A percentile compares a stretch with the other conserved stretches of the same genome.
phyloP scores from a whole-genome alignment of 805 yeast species.

The Saturnispora mendoncae region DNA sequence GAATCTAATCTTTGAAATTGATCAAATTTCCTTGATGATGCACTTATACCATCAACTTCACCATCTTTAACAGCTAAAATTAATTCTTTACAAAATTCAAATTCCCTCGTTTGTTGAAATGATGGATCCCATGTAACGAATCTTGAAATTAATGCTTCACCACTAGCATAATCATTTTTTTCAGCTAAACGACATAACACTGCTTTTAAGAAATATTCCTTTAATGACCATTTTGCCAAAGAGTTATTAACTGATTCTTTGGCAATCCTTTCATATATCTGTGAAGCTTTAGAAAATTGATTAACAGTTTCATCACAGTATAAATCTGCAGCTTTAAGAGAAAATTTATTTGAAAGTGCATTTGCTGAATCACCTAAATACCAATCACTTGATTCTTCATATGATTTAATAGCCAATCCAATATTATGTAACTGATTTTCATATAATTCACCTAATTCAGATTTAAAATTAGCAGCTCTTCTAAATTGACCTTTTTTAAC shows the following conservation, averaged over 20 bases:
- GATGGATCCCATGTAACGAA: constrained; percentile 65
- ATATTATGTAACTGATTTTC: constrained; percentile 66
- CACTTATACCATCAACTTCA: constrained; percentile 67
- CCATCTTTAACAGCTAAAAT: constrained; percentile 71
- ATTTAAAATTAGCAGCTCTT: constrained; percentile 88
- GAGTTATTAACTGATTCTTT: constrained; percentile 65
- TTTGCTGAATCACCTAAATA: constrained; percentile 88
- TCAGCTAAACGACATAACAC: constrained; percentile 76
- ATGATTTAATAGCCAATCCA: constrained; percentile 62
- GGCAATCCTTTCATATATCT: constrained; percentile 69
- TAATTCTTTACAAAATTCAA: constrained; percentile 53
- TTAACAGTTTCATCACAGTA: constrained; percentile 55
- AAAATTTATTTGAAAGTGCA: constrained; percentile 82
- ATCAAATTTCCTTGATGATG: constrained; percentile 72
- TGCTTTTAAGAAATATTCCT: constrained; percentile 83
- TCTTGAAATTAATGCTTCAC: constrained; percentile 57
- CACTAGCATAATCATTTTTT: constrained; percentile 74
- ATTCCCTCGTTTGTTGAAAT: constrained; percentile 71
- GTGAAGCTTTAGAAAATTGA: constrained; percentile 68
- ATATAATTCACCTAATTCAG: constrained; percentile 81
- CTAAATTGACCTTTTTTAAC: constrained; percentile 91
- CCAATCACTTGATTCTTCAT: constrained; percentile 95
- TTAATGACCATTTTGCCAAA: constrained; percentile 81
- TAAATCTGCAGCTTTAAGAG: constrained; percentile 81
- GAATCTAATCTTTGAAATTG: constrained; percentile 83